phyloP scores from a whole-genome alignment of 2,329 filamentous ascomycete species.

The Hirsutella thompsonii region DNA sequence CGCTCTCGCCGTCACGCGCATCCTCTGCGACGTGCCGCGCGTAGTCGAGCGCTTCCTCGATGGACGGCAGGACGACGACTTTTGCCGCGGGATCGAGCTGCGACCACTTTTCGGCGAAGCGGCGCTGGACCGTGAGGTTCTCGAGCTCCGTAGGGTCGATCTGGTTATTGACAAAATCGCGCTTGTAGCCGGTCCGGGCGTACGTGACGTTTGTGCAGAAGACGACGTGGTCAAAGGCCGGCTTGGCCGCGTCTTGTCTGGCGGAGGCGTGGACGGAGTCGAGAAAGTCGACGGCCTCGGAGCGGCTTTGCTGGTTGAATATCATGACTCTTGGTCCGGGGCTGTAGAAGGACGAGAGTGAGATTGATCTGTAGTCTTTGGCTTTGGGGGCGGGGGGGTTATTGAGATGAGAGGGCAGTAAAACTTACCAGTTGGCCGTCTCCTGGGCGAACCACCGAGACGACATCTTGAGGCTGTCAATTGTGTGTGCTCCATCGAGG shows the following conservation, averaged over 20 bases:
- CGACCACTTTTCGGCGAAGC: slow-evolving; percentile 38
- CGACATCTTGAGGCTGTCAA: slow-evolving; percentile 75
- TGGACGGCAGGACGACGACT: slow-evolving; percentile 35
- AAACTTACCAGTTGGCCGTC: slow-evolving; percentile 18
- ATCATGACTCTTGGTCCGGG: slow-evolving; percentile 45
- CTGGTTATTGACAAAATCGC: slow-evolving; percentile 44
- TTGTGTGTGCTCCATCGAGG: slow-evolving; percentile 86
- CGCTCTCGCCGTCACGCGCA: slow-evolving; percentile 17
- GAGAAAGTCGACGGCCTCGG: slow-evolving; percentile 40
- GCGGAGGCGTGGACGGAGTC: slow-evolving; percentile 27
- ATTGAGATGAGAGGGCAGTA: background rate
- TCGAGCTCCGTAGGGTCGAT: slow-evolving; percentile 37
- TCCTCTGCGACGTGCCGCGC: slow-evolving; percentile 22
- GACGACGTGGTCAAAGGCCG: slow-evolving; percentile 56
- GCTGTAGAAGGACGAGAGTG: slow-evolving; percentile 7
- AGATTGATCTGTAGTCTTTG: background rate
- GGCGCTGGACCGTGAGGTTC: slow-evolving; percentile 37
- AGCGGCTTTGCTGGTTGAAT: slow-evolving; percentile 72
- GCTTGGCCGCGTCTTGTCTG: slow-evolving; percentile 13
- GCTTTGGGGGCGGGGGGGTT: background rate
- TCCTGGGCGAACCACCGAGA: slow-evolving; percentile 65
- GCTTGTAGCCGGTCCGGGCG: slow-evolving; percentile 35
- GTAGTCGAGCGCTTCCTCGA: slow-evolving; percentile 40
- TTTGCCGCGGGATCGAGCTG: slow-evolving; percentile 31
- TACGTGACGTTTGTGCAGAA: slow-evolving; percentile 70